A percentile compares a stretch with the other conserved stretches of the same genome.
These are phyloP conservation scores for Coemansia sp. DNA, from an alignment of 192 early-diverging fungal genomes.

Conservation along the genomic window DNA sequence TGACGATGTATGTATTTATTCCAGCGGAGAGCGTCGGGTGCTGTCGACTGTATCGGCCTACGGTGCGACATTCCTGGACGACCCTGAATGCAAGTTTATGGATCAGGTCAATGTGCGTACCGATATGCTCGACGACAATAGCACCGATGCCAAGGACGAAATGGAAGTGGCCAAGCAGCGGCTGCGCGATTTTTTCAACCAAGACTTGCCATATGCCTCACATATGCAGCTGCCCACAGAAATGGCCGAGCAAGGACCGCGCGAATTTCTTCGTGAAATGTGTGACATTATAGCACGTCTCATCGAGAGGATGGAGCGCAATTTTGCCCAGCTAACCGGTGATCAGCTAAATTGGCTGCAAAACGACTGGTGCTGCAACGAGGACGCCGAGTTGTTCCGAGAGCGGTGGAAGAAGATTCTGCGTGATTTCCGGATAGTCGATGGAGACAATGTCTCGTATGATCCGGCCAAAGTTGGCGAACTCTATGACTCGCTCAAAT, in stretches of 20 bases:
- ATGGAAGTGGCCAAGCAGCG: constrained; percentile 82
- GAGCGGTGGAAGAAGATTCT: constrained; percentile 98
- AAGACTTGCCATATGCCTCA: constrained; percentile 20
- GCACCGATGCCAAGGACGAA: constrained; percentile 90
- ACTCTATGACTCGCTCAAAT: constrained; percentile 94
- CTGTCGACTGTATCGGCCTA: constrained; percentile 75
- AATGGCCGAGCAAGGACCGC: constrained; percentile 32
- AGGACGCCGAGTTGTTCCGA: constrained; percentile 77
- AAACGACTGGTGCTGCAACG: constrained; percentile 85
- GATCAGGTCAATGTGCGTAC: constrained; percentile 71
- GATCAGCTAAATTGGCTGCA: constrained; percentile 57
- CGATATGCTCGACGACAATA: constrained; percentile 92
- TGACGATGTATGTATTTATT: constrained; percentile 82
- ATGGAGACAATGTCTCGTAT: constrained; percentile 47
- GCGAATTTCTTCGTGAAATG: constrained; percentile 62
- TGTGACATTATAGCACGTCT: constrained; percentile 66
- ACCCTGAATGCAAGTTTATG: constrained; percentile 11
- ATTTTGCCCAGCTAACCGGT: constrained; percentile 62
- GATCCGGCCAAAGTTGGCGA: constrained; percentile 88
- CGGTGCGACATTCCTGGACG: constrained; percentile 53
- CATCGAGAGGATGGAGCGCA: constrained; percentile 73
- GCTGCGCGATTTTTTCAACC: constrained; percentile 66
- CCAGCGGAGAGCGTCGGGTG: constrained; percentile 85
- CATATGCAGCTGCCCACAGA: constrained; percentile 32
- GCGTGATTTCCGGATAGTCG: constrained; percentile 66